Evolutionary conservation across 1,139 yeast species (phyloP), one percentile per base, ranked within the genome.

Genomic region (Nakaseomyces bracarensis): DNA sequence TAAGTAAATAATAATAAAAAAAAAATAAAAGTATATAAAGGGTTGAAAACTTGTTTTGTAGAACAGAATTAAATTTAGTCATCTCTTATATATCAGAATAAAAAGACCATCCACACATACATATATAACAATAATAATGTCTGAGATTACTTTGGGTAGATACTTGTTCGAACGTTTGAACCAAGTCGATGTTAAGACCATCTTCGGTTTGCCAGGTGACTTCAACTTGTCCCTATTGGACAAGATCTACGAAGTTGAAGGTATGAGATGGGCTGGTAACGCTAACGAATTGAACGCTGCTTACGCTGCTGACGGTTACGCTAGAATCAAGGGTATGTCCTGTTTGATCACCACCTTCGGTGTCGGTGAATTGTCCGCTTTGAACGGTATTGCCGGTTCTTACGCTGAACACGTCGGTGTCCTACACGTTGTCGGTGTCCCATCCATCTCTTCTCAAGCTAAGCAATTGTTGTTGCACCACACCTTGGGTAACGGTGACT

Each of bases 301-400:
- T 22, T 79, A 79, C 57, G 75, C 83, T 38, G 80, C 82, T 30
- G 86, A 79, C 60, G 86, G 84, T 41, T 79, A 79, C 65, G 74
- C 83, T 39, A 67, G 84, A 58, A 68, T 79, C 49, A 77, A 76
- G 60, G 75, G 79, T n/a, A 65, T 77, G 58, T 72, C 75, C 41
- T 74, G 77, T 49, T 51, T 79, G 45, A 68, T 79, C 49, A 79
- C 86, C 49, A 79, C 86, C 14, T 82, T 71, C 63, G 95, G 95
- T 43, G 95, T 86, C 39, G 95, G 95, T 46, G 95, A 85, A 64
- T 72, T 85, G 46, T 77, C 85, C 43, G 95, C 95, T 11, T 63
- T 85, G 50, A 86, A 85, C 64, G 96, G 94, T 41, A 71, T 83
- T 47, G 76, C 89, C 38, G 94, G 95, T 48, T 77, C 94, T 6